These are phyloP conservation scores for Penicillium sclerotiorum DNA, from an alignment of 2,329 filamentous ascomycete genomes.

Conservation along the genomic window DNA sequence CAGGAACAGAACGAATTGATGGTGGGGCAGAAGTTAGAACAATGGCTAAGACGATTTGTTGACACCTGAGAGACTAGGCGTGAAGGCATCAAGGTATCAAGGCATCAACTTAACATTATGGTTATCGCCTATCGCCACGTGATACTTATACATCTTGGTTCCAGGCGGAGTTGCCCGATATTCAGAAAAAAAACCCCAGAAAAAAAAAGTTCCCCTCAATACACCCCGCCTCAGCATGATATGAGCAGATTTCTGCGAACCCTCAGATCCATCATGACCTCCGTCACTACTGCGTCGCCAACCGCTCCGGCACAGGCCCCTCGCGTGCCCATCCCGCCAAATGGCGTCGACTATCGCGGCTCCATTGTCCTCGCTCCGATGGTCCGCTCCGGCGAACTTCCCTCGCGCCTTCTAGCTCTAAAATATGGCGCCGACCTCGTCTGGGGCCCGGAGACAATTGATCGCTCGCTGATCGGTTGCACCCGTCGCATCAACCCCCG, in stretches of 20 bases:
- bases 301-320: slow-evolving; percentile 48
- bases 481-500: slow-evolving; percentile 73
- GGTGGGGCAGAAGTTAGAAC: no score
- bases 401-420: slow-evolving; percentile 82
- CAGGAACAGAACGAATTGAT: no score
- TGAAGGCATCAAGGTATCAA: background rate
- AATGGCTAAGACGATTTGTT: background rate
- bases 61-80: background rate
- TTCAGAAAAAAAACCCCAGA: slow-evolving; percentile 5
- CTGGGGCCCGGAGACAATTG: slow-evolving; percentile 96
- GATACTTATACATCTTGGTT: background rate
- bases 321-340: slow-evolving; percentile 79
- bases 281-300: slow-evolving; percentile 14
- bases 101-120: background rate
- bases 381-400: slow-evolving; percentile 96
- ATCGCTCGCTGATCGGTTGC: slow-evolving; percentile 87
- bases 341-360: slow-evolving; percentile 90
- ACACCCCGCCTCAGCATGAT: slow-evolving; percentile 29
- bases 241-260: slow-evolving; percentile 40
- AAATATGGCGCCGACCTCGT: slow-evolving; percentile 96
- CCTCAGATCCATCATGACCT: slow-evolving; percentile 60
- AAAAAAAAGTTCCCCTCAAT: slow-evolving; percentile 11
- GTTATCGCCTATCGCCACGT: slow-evolving; percentile 18
- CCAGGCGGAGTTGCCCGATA: slow-evolving; percentile 6
- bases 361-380: slow-evolving; percentile 96